These are phyloP conservation scores for Triangularia verruculosa DNA, from an alignment of 2,329 filamentous ascomycete genomes.

Conservation along the genomic window DNA sequence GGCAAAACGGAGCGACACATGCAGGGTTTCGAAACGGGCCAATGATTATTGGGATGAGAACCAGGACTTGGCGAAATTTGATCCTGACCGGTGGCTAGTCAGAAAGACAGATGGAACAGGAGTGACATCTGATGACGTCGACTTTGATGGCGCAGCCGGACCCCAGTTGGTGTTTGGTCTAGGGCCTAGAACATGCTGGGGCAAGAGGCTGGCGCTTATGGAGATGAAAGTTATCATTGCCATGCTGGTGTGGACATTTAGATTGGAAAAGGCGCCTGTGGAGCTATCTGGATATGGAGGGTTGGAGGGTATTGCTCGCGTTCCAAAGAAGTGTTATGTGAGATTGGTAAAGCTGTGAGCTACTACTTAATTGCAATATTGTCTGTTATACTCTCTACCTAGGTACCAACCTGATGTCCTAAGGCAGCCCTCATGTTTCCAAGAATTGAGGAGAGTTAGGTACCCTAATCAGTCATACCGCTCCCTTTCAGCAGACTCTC, in stretches of 20 bases:
- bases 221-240: constrained; percentile 3
- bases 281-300: not conserved
- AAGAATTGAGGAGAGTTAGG: too few relatives aligned
- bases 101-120: not conserved
- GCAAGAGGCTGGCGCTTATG: constrained; percentile 1
- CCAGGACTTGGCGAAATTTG: not conserved
- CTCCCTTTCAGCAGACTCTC: not conserved
- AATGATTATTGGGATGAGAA: not conserved
- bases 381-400: too few relatives aligned
- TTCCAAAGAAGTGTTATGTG: not conserved
- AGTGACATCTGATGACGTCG: not conserved
- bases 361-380: not conserved
- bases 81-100: constrained; percentile 2
- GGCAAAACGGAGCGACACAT: not conserved
- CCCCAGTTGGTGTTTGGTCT: constrained; percentile 1
- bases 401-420: too few relatives aligned
- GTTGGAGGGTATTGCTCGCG: not conserved
- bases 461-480: not conserved
- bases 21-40: not conserved
- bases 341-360: not conserved
- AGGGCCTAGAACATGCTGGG: not conserved
- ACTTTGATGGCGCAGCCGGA: constrained; percentile 2
- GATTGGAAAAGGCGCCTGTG: not conserved
- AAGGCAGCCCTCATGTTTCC: too few relatives aligned
- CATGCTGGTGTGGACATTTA: constrained; percentile 1